Base-by-base conservation (phyloP, 2,329 filamentous ascomycete genomes). In the Cryphonectria radicalis region DNA sequence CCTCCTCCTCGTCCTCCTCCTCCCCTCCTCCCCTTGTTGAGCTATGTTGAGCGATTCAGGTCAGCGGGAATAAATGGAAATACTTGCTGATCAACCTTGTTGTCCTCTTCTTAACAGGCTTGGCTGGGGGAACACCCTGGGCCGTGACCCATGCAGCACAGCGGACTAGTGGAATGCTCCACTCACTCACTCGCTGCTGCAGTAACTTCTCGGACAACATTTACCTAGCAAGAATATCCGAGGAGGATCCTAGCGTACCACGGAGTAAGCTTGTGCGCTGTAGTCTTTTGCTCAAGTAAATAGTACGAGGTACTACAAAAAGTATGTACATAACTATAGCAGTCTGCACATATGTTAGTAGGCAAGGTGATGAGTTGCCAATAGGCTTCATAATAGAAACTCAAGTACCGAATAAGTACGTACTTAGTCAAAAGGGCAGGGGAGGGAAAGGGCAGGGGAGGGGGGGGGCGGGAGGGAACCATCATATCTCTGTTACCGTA, bases 51-150 rank as follows among this genome's bases (percentile, higher is more conserved):
- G 63, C 63, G 55, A 32, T 35, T 32, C 28, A 65, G 63, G 63
- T 32, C n/a, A 22, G 42, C 63, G 63, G 63, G n/a, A 65, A 65
- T 65, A 65, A 65, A 46, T 35, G 63, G 63, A 25, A 65, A 65
- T 65, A 35, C 40, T 53, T 8, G 62, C 28, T 59, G 55, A 59
- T 32, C 55, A 6, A 32, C 55, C 25, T 28, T 28, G 28, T 19
- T 32, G 55, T 32, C 28, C 28, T 53, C 28, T 32, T 32, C 3
- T 32, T 1, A 17, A 32, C 55, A 59, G 55, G 55, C 55, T 59
- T 59, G 6, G 17, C 55, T 50, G 55, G 28, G 28, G 25, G 25
- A 25, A 8, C 6, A 8, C 28, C 55, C 55, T 32, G 25, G 14
- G 55, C 55, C 11, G 2, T 8, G 55, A 59, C 55, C 55, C 55